Base-by-base conservation (phyloP, 1,284 basidiomycete genomes). In the Ustilago tritici region DNA sequence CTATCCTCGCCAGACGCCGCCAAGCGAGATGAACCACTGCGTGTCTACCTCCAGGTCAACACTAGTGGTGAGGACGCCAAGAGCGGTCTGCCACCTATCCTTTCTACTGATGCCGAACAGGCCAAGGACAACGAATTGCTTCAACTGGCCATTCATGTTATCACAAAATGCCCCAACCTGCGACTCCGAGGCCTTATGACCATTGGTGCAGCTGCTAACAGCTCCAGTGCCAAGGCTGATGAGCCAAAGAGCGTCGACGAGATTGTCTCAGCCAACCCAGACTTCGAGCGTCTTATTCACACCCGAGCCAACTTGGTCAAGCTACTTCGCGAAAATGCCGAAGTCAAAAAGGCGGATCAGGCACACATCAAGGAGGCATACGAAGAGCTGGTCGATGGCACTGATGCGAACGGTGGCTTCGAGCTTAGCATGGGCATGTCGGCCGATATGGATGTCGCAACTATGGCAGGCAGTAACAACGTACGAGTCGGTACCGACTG, bases 351-450 rank as follows among this genome's bases (percentile, higher is more conserved):
- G 57, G 53, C 63, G 23, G 59, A 70, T 6, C 52, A 65, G 32
- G 3, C 60, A 43, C 68, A 65, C 41, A 52, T 70, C 31, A 53
- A 70, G 41, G 65, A 75, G 23, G 70, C 71, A 9, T 82, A 83
- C 35, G 50, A 52, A 6, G 61, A 66, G 5, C 52, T 78, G 35
- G 63, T 83, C 15, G 75, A 74, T 11, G 75, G 72, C 8, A 76
- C 64, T 35, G 73, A 81, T 23, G 85, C 84, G 9, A 87, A 88
- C 55, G 90, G 91, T 5, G 88, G 87, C 61, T 86, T 98, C 70
- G 85, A 95, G 83, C 86, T 99, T 84, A 96, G 94, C 83, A 98
- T 98, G 95, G 96, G 96, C 23, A 99, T 99, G 96, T 96, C 94
- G 63, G 92, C 92, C 65, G 96, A 99, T 82, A 97, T 96, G 85